Base-by-base conservation (phyloP, 2,329 filamentous ascomycete genomes). In the Colletotrichum kahawae region DNA sequence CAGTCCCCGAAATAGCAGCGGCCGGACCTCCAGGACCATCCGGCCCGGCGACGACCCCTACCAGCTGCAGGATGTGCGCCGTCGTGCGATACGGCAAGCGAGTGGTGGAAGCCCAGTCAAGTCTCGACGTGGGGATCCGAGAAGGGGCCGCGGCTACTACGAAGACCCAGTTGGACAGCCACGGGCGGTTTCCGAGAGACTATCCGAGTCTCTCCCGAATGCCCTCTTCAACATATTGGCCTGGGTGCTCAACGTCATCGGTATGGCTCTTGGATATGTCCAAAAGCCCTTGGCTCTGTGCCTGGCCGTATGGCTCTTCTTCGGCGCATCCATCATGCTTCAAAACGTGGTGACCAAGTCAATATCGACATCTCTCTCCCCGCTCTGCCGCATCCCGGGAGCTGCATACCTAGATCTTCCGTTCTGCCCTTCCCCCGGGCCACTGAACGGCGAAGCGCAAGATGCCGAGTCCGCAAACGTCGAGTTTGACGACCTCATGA, bases 401-500 rank as follows among this genome's bases (percentile, higher is more conserved):
- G 88, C 86, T 3, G 90, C 91, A 2, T 84, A 90, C 36, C 81
- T 95, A 7, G 85, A 89, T 74, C 84, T 95, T 1, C 90, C 93
- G 0, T 93, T 95, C 78, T 96, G 94, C 77, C 83, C 85, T 7
- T 78, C 79, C 6, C 63, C 76, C n/a, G 31, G 33, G 10, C 31
- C 57, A 4, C 51, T 66, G n/a, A 36, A 59, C 12, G 33, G 64
- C 67, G 14, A 63, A 36, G 33, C 65, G 18, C 74, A 78, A 60
- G 76, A 79, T 27, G 27, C 43, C n/a, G 70, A 31, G 64, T 64
- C 63, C n/a, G 38, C 63, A 18, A 83, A 82, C 6, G 85, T 93
- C 59, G 92, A 95, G 79, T 96, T 96, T 78, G 92, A 95, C 77
- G 90, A 93, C 63, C 88, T 97, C 27, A 93, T 97, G 87, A 88